Conservation (phyloP, 2,329 filamentous ascomycete genomes). For the Chalaropsis ovoidea region DNA sequence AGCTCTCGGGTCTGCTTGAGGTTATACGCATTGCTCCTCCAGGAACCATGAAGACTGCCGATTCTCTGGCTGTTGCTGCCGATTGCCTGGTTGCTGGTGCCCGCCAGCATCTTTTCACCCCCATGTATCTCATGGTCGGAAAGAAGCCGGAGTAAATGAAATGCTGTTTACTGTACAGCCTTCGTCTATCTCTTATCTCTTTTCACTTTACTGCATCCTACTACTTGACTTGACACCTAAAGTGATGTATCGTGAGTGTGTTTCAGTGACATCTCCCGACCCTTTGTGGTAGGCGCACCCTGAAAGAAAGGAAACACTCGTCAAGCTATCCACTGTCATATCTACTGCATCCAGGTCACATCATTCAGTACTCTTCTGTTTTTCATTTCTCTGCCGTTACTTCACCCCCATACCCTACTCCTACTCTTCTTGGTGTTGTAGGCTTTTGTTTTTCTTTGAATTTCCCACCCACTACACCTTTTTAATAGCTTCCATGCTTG, state of each 20-base stretch:
- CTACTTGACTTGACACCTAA: too few species aligned
- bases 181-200: background rate
- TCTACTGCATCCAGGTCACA: too few species aligned
- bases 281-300: too few species aligned
- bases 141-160: slow-evolving; percentile 54
- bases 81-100: slow-evolving; percentile 82
- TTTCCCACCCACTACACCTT: background rate
- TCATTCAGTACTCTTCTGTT: background rate
- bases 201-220: too few species aligned
- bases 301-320: too few species aligned
- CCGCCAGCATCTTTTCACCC: slow-evolving; percentile 85
- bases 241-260: too few species aligned
- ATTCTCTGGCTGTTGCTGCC: slow-evolving; percentile 70
- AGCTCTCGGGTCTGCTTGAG: slow-evolving; percentile 67
- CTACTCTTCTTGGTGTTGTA: background rate
- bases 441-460: background rate
- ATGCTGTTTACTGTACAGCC: background rate
- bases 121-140: slow-evolving; percentile 95
- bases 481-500: background rate
- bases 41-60: slow-evolving; percentile 90
- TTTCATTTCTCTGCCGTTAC: background rate
- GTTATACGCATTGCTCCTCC: slow-evolving; percentile 61
- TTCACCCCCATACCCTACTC: background rate
- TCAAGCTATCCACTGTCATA: too few species aligned
- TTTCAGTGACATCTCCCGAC: too few species aligned